Base-by-base conservation (phyloP, 192 early-diverging fungal genomes). In the Coemansia sp. region DNA sequence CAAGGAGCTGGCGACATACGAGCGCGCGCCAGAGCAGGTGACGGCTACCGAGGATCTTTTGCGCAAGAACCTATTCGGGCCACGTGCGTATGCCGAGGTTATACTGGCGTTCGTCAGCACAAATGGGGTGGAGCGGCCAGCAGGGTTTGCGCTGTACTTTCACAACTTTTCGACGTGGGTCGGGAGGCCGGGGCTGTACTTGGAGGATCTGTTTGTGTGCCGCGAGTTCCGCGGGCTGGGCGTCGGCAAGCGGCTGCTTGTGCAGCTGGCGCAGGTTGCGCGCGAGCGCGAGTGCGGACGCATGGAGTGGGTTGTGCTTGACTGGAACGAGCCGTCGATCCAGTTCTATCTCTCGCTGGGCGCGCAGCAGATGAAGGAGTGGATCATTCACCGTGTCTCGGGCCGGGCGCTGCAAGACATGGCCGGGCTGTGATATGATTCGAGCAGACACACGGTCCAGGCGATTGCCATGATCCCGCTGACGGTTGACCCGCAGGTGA, bases 101-200 rank as follows among this genome's bases (percentile, higher is more conserved):
- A 60, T 92, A 30, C 65, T 92, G 67, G 89, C 89, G 9, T 80
- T 60, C 56, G 69, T 80, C 52, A 56, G 68, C 25, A 7, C 67
- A n/a, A 58, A 56, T 14, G 27, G 8, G 12, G 35, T 43, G 35
- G 45, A 75, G 52, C 68, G 75, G 56, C 84, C 86, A 18, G 88
- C 85, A 1, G 93, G 90, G 1, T 84, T 95, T 64, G 90, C 92
- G 6, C 78, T 95, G 47, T 95, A 86, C 60, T 95, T 93, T 61
- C 82, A 84, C 71, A 95, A 92, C 77, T 95, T 88, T 61, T 87
- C 84, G 18, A 90, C 90, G 1, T 92, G 87, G 75, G 56, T 83
- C 12, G 90, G 84, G 0, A 59, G 73, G 22, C 90, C 89, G 0
- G 93, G 92, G 9, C 69, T 95, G 19, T 93, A 95, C 65, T 78